Conservation (phyloP, 2,329 filamentous ascomycete genomes). For the Sporothrix brunneoviolacea region DNA sequence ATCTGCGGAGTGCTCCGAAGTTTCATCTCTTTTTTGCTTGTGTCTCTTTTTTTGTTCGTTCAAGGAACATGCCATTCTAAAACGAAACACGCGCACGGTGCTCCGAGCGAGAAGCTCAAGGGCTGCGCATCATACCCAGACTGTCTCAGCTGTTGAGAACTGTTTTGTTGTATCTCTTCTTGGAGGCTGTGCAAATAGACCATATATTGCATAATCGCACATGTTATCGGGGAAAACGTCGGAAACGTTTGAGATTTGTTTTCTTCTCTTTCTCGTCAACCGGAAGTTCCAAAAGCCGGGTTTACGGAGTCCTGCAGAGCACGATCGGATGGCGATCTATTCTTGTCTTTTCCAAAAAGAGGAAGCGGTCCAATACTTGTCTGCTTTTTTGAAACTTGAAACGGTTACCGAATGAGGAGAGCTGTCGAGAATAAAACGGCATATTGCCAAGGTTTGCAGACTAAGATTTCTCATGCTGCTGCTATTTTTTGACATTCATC, state of each 20-base stretch:
- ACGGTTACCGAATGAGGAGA: not conserved
- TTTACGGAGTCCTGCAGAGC: not conserved
- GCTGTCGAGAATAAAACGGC: too few species aligned
- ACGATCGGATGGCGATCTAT: constrained; percentile 8
- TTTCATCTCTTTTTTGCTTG: not conserved
- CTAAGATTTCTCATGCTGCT: too few species aligned
- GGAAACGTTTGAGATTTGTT: constrained; percentile 2
- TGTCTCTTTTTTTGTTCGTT: not conserved
- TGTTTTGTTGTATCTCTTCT: not conserved
- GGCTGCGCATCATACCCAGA: constrained; percentile 1
- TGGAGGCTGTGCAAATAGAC: too few species aligned
- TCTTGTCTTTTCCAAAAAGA: not conserved
- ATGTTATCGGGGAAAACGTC: too few species aligned
- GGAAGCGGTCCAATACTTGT: too few species aligned
- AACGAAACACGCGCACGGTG: constrained; percentile 10
- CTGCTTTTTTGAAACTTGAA: not conserved
- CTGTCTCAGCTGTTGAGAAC: constrained; percentile 3
- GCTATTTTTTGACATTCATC: too few species aligned
- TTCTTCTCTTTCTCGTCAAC: not conserved
- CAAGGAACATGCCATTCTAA: not conserved
- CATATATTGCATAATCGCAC: too few species aligned
- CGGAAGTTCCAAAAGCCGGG: constrained; percentile 5
- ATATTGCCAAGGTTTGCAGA: too few species aligned
- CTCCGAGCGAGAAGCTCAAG: not conserved
- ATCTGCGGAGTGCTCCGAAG: too few species aligned